phyloP scores from a whole-genome alignment of 768 basidiomycete genomes.

The Lanmaoa pseudosensibilis region DNA sequence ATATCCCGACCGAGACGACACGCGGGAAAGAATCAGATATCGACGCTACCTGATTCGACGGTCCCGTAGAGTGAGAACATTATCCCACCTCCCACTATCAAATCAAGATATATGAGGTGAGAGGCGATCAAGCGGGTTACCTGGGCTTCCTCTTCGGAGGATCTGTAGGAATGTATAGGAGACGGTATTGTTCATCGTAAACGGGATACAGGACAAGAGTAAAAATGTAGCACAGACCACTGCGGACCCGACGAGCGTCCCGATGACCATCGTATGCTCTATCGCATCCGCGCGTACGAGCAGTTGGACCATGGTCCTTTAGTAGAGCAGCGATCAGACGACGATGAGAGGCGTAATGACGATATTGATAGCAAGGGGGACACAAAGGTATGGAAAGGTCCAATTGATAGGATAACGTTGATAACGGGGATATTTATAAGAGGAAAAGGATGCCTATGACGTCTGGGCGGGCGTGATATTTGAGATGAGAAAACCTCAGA shows the following conservation, averaged over 20 bases:
- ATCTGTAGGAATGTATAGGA: constrained; percentile 37
- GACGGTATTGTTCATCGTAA: constrained; percentile 17
- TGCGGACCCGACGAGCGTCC: constrained; percentile 28
- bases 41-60: no score
- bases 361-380: constrained; percentile 30
- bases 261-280: constrained; percentile 24
- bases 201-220: constrained; percentile 28
- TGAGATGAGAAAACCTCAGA: not conserved
- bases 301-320: constrained; percentile 14
- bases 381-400: no score
- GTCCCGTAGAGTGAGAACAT: no score
- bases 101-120: no score
- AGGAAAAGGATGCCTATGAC: constrained; percentile 27
- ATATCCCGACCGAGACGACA: no score
- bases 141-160: no score
- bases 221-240: constrained; percentile 25
- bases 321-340: constrained; percentile 28
- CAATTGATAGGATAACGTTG: constrained; percentile 31
- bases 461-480: no score
- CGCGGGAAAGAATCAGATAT: no score
- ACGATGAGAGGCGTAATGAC: constrained; percentile 26
- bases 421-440: constrained; percentile 24
- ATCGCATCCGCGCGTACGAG: constrained; percentile 21
- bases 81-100: no score
- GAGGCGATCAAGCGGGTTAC: no score